phyloP scores from a whole-genome alignment of 1,284 basidiomycete genomes.

The Singerocomus rubriflavus region DNA sequence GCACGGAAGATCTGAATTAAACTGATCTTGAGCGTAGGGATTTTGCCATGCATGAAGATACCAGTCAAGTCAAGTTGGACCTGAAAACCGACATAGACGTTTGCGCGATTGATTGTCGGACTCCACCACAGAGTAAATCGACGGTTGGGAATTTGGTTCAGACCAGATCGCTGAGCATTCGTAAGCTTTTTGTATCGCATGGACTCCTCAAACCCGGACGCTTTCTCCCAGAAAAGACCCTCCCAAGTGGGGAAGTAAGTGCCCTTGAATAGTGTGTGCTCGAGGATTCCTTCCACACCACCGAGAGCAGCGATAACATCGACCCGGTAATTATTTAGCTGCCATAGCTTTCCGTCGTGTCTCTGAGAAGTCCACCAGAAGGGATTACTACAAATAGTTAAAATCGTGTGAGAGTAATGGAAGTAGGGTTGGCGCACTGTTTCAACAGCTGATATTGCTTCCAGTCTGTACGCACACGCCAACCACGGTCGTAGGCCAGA shows the following conservation, averaged over 20 bases:
- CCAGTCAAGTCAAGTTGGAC: conserved; percentile 97
- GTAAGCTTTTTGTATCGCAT: conserved; percentile 98
- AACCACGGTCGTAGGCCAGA: conserved; percentile 95
- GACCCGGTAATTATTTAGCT: conserved; percentile 97
- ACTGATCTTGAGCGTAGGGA: conserved; percentile 96
- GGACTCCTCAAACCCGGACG: conserved; percentile 92
- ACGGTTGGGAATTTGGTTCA: conserved; percentile 99
- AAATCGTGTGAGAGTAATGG: not conserved
- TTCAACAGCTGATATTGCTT: conserved; percentile 96
- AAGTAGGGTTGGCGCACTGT: conserved; percentile 49
- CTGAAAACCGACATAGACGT: conserved; percentile 99
- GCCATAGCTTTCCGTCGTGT: conserved; percentile 98
- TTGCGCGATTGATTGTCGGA: conserved; percentile 96
- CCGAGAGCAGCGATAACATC: conserved; percentile 99
- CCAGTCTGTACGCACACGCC: conserved; percentile 95
- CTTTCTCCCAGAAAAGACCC: conserved; percentile 95
- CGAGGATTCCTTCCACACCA: conserved; percentile 95
- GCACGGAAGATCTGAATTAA: conserved; percentile 99
- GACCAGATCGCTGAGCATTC: conserved; percentile 93
- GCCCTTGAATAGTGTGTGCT: conserved; percentile 97
- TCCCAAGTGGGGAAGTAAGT: conserved; percentile 95
- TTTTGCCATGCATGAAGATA: conserved; percentile 96
- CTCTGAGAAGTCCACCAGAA: conserved; percentile 99
- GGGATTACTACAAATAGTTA: conserved; percentile 62
- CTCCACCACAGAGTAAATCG: conserved; percentile 99